Base-by-base conservation (phyloP, 2,329 filamentous ascomycete species). In the Bertia moriformis region DNA sequence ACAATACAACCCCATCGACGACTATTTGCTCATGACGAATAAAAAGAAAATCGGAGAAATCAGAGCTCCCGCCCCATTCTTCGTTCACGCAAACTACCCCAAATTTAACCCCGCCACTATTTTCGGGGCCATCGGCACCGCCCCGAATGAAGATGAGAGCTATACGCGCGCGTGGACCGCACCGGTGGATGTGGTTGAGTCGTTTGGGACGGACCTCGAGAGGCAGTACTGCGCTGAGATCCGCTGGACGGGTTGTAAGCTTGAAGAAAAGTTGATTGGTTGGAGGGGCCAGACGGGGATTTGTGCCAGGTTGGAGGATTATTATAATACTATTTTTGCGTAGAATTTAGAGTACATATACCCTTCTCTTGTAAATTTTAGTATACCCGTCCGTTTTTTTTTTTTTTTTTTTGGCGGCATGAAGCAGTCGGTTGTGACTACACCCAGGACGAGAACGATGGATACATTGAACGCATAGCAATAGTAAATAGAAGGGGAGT, bases 141-240 rank as follows among this genome's bases (percentile, higher is more conserved):
- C 54, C 0, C 40, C 55, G 4, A 52, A 55, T n/a, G 41, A 54
- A 3, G 55, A 60, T 36, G 58, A 55, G 13, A 49, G 49, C 1
- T 54, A 54, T 19, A 50, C 51, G 38, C 54, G 56, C 14, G 55
- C 55, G 33, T 62, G 59, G 59, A 52, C 49, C 2, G 49, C 51
- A 13, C 51, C 53, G 1, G 48, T 52, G 12, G 52, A 58, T 1
- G 53, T 51, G 4, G 43, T 61, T 13, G 44, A 43, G 17, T 48
- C 55, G 12, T 56, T 63, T 38, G 60, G 59, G 19, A 54, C 53
- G 40, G 59, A 62, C 40, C 49, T 51, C 4, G 59, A 62, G 42
- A 53, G 45, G 37, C 48, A 49, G 4, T 58, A 59, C 33, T 62
- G 59, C 58, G 54, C 56, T 36, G 59, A 60, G 39, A 53, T 62